phyloP scores from a whole-genome alignment of 2,329 filamentous ascomycete species.

The Drechslera avenae region DNA sequence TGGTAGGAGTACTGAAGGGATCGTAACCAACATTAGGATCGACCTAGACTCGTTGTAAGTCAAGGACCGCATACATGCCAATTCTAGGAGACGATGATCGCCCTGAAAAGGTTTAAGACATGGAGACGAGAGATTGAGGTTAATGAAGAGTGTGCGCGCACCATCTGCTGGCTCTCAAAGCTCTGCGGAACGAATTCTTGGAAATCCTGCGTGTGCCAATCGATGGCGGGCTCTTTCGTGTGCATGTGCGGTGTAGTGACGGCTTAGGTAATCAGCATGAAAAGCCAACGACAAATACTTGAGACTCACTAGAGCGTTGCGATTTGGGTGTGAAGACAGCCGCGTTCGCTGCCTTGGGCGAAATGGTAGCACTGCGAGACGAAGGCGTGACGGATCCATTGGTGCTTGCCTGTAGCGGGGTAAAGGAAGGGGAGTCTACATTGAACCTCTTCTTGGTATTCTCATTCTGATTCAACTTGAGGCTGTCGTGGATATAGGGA shows the following conservation, averaged over 20 bases:
- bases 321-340: conserved; percentile 80
- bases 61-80: background rate
- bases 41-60: conserved; percentile 30
- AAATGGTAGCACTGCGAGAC: conserved; percentile 76
- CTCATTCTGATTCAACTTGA: conserved; percentile 64
- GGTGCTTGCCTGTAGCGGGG: conserved; percentile 64
- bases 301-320: conserved; percentile 48
- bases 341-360: conserved; percentile 87
- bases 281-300: background rate
- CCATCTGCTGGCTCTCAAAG: conserved; percentile 57
- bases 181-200: conserved; percentile 62
- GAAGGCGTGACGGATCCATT: conserved; percentile 54
- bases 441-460: conserved; percentile 77
- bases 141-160: conserved; percentile 41
- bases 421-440: conserved; percentile 96
- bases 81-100: background rate
- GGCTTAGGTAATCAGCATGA: conserved; percentile 37
- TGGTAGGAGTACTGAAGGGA: conserved; percentile 49
- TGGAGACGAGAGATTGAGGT: background rate
- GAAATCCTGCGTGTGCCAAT: conserved; percentile 57
- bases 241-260: conserved; percentile 52
- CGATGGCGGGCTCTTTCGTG: conserved; percentile 53
- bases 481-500: conserved; percentile 84
- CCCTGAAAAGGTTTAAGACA: too few species aligned
- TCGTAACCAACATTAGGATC: conserved; percentile 51